Evolutionary conservation across 768 basidiomycete genomes (phyloP), one percentile per base, ranked within the genome.

Genomic region (Tulasnella sp.): DNA sequence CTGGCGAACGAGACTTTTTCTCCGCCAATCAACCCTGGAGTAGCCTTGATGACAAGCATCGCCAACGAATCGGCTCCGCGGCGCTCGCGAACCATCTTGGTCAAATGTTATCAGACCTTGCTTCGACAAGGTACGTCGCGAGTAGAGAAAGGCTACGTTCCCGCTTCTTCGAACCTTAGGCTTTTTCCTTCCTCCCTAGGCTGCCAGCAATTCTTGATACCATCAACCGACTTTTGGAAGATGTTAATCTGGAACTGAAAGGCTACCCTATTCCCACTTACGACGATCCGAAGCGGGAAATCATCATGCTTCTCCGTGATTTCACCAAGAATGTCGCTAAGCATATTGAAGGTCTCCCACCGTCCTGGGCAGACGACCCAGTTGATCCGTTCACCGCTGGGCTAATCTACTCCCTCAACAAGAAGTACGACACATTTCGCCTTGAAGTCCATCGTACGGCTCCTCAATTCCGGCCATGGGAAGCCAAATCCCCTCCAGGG

Each of bases 51-150:
- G 77, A 31, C 0, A 37, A 39, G 15, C 80, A 91, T 19, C 86
- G 85, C 29, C 71, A 82, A 0, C 88, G 87, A 1, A 85, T 88
- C 58, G 85, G 88, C 0, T 92, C 90, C 89, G 82, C 80, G 15
- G 84, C 87, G 29, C 83, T 93, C 0, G 87, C 89, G 0, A 86
- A 87, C 36, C 83, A 87, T 8, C 81, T 93, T 54, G 91, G 91
- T 76, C 77, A 82, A 0, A 86, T 91, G 7, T 80, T 93, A 0
- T 90, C 90, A 0, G 88, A 90, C 37, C 82, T 91, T 3, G 91
- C 93, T 45, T 82, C 86, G 0, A 88, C 88, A 78, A 83, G 89
- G 92, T 91, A 74, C 1, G 83, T 81, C 29, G 37, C 34, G 39
- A 29, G 3, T 2, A 40, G n/a, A 34, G 8, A 77, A 25, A 15